Conservation (phyloP, 768 basidiomycete genomes). For the Leccinum rimulosum region DNA sequence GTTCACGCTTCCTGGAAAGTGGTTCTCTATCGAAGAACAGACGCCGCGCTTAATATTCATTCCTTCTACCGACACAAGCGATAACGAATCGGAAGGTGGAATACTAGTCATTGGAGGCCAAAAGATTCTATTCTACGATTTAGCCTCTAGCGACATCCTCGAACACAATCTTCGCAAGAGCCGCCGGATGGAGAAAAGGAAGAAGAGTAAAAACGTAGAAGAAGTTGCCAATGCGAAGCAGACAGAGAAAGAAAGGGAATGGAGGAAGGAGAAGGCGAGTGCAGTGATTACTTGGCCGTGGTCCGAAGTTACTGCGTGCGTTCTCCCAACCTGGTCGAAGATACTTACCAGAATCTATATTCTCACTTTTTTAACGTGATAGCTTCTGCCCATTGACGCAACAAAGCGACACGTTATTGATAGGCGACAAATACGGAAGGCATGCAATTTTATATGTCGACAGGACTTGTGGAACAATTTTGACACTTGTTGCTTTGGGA, state of each 20-base stretch:
- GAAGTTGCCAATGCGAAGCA: conserved; percentile 47
- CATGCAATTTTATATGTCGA: conserved; percentile 63
- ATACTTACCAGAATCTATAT: neutral
- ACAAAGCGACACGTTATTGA: conserved; percentile 46
- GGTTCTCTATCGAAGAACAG: conserved; percentile 38
- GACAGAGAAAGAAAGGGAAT: conserved; percentile 57
- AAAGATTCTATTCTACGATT: conserved; percentile 60
- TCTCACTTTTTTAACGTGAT: conserved; percentile 2
- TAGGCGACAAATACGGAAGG: conserved; percentile 72
- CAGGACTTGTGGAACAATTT: conserved; percentile 32
- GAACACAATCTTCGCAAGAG: conserved; percentile 56
- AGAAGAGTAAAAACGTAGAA: conserved; percentile 42
- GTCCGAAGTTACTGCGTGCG: conserved; percentile 69
- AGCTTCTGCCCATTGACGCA: conserved; percentile 55
- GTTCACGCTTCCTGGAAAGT: conserved; percentile 49
- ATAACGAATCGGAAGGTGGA: conserved; percentile 53
- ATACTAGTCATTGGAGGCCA: conserved; percentile 68
- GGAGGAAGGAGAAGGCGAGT: conserved; percentile 51
- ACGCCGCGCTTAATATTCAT: conserved; percentile 42
- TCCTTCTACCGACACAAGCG: conserved; percentile 22
- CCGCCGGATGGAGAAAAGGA: conserved; percentile 49
- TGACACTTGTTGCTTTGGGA: conserved; percentile 66
- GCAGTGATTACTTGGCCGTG: conserved; percentile 73
- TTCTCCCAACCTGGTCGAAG: conserved; percentile 8
- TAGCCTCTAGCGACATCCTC: conserved; percentile 45